These are phyloP conservation scores for Ogataea nakhonphanomensis DNA, from an alignment of 805 yeast species.

Conservation along the genomic window DNA sequence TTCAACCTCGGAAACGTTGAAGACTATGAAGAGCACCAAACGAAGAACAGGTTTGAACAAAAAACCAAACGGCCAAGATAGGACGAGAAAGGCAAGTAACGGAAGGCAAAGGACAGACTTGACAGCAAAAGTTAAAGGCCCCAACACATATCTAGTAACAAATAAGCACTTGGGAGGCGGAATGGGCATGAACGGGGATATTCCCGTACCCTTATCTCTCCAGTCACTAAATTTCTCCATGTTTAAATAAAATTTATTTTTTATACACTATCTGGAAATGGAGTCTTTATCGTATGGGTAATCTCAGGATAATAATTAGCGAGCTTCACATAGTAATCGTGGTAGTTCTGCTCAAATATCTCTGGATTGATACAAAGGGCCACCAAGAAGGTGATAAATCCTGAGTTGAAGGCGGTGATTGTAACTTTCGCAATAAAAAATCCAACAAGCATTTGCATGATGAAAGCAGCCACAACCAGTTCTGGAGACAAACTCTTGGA, in stretches of 20 bases:
- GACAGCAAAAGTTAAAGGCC: constrained; percentile 24
- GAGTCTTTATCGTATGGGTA: constrained; percentile 27
- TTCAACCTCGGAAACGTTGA: constrained; percentile 29
- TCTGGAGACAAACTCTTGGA: constrained; percentile 25
- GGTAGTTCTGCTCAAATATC: constrained; percentile 68
- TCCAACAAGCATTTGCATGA: constrained; percentile 53
- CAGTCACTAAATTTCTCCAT: constrained; percentile 85
- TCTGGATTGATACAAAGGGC: constrained; percentile 85
- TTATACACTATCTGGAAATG: constrained; percentile 24
- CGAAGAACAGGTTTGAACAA: constrained; percentile 15
- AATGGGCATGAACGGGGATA: constrained; percentile 77
- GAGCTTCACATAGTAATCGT: constrained; percentile 39
- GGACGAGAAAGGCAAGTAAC: constrained; percentile 6
- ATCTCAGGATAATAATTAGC: constrained; percentile 32
- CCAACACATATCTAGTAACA: constrained; percentile 8
- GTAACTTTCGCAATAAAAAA: constrained; percentile 73
- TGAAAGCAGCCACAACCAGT: constrained; percentile 26
- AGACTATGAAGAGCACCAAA: constrained; percentile 32
- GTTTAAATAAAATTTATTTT: not conserved
- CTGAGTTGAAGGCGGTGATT: constrained; percentile 73
- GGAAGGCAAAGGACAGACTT: constrained; percentile 29
- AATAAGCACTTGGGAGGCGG: constrained; percentile 24
- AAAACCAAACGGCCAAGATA: constrained; percentile 14
- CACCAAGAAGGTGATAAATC: constrained; percentile 79
- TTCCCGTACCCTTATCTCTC: constrained; percentile 92